Evolutionary conservation across 768 basidiomycete genomes (phyloP), one percentile per base, ranked within the genome.

Genomic region (Russula brevipes): DNA sequence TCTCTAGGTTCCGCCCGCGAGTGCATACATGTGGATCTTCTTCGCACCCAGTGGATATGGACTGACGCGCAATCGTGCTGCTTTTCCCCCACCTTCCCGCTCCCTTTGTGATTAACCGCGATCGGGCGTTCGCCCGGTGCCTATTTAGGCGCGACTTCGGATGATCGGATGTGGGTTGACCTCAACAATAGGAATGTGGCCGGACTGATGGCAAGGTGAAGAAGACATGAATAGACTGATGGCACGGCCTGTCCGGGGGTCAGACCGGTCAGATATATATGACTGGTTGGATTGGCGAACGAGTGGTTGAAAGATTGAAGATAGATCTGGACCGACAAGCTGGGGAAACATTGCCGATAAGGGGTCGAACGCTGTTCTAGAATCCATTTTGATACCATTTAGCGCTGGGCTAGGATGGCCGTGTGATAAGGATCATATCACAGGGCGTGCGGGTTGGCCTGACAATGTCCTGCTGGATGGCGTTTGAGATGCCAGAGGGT

Each of bases 391-490:
- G 58, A 53, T 59, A 19, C 1, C n/a, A 38, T 31, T 52, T 58
- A 35, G 61, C 61, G 56, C 61, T 46, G 44, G 36, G 11, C 24
- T 24, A 14, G 58, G 31, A 47, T 60, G 51, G 49, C 41, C 51
- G 51, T 41, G 42, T 45, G 61, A 63, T 63, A 58, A 63, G 56
- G 61, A 63, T 63, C 61, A 58, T 19, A 24, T 33, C 56, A 35
- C 41, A 10, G 0, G 31, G 16, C 8, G 35, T 6, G 3, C 35
- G 36, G 51, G 31, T 33, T 41, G 24, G 42, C 42, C 17, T 33
- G 53, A 51, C 3, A 16, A 33, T 51, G 51, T 14, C 51, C 33
- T 31, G n/a, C n/a, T 19, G 10, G 12, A 36, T 7, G 44, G n/a
- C 17, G 17, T 6, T 6, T 35, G 7, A 31, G 31, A 56, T 6